Evolutionary conservation across 1,284 basidiomycete species (phyloP), one percentile per base, ranked within the genome.

Genomic region (Puccinia horiana): DNA sequence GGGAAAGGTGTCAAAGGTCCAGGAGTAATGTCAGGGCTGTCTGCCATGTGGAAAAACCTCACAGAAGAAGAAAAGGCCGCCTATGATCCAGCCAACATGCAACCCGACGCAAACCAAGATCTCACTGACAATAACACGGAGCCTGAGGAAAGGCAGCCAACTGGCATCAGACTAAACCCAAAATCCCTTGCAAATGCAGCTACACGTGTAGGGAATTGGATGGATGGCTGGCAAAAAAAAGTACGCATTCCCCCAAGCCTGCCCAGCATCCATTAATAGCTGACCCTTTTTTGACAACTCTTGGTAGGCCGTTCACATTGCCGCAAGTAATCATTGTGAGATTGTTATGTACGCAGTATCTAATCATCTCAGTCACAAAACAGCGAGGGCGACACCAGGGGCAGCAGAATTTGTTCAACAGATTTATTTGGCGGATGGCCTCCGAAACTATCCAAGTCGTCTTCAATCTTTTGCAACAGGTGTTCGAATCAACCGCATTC

Each of bases 271-370:
- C 16, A 47, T 29, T 11, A 35, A 40, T 23, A 16, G 2, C 8
- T 26, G 56, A 26, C 58, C 37, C 26, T 37, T 37, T 63, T 6
- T 37, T n/a, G 56, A 29, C 35, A n/a, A 9, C 12, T 42, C 23
- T 11, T 42, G 11, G 1, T 44, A 72, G 69, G 69, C 69, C 0
- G 69, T 49, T 3, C 42, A 72, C 11, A 49, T 72, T 44, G 69
- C 69, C 18, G 44, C 44, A 14, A 72, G 26, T 44, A 72, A 72
- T 40, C 42, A 72, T 29, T 72, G 69, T 40, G 42, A 72, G n/a
- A 72, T 72, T 44, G 69, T 72, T 2, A 47, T 52, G 23, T 72
- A 49, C 49, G 69, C 69, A 23, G 42, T 72, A 11, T 72, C 69
- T 5, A 49, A 1, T 18, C 69, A 70, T 20, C 44, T 70, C 2